Evolutionary conservation across 345 rosid species (phyloP), one percentile per base, ranked within the genome.

Genomic region (Turnera subulata): DNA sequence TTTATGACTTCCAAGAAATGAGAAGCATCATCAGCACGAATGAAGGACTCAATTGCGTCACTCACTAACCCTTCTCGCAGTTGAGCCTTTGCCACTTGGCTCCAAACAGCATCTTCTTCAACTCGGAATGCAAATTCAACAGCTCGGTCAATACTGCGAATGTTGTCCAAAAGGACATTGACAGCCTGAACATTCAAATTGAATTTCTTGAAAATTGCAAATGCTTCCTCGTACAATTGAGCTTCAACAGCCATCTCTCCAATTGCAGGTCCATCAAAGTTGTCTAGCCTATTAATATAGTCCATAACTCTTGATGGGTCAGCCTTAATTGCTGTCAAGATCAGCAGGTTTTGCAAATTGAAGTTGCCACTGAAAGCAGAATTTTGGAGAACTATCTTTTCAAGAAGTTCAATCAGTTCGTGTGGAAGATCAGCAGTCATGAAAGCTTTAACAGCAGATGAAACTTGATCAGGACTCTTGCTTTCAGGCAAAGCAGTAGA

Each of bases 261-360:
- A 69, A 91, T 91, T n/a, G 91, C 92, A 67, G 98, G 95, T 46
- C 98, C 98, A 75, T 91, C 98, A 71, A 91, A 91, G 71, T 91
- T 91, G 65, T 91, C 98, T 23, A 91, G 77, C 67, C 98, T 81
- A 63, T 88, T 91, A 42, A 91, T 68, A 56, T 91, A 91, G 76
- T 91, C 98, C 98, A 91, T 91, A 53, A 91, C 98, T 72, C 98
- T 80, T 46, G 96, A 82, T 32, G 96, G 80, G 73, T 91, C 98
- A 33, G 98, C 98, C 76, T 88, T 91, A 33, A 91, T 86, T 55
- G 98, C 98, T 22, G 98, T 91, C 78, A 91, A 77, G 65, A 91
- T 91, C 59, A 91, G 96, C 53, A 91, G 85, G 77, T 91, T 91
- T 65, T 91, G 98, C 73, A 91, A 77, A 73, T 91, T 91, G 58